A percentile compares a stretch with the other conserved stretches of the same genome.
Conservation (phyloP, 2,329 filamentous ascomycete species). For the Beauveria pseudobassiana region DNA sequence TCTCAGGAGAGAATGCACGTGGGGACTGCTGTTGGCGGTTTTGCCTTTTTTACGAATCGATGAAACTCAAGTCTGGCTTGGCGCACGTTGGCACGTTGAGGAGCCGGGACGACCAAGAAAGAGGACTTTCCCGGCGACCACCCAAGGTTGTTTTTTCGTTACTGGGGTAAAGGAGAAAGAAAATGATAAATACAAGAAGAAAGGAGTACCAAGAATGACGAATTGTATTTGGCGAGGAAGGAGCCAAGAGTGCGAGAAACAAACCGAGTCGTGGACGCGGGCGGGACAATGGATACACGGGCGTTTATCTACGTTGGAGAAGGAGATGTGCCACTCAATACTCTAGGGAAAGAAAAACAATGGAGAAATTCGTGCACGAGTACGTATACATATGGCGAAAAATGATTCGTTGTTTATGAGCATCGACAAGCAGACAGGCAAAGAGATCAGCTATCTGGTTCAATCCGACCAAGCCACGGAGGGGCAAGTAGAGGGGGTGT, state of each 20-base stretch:
- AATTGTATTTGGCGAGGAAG: neutral
- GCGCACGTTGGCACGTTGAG: neutral
- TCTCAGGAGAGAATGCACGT: neutral
- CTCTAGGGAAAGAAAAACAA: neutral
- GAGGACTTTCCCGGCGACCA: neutral
- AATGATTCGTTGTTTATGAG: neutral
- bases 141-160: neutral
- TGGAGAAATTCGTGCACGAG: neutral
- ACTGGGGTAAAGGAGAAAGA: neutral
- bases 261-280: neutral
- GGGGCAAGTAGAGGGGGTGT: neutral
- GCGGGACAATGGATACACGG: neutral
- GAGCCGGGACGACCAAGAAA: neutral
- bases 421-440: neutral
- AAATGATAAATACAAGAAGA: neutral
- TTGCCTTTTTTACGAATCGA: neutral
- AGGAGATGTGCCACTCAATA: too few species aligned
- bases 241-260: neutral
- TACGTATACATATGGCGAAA: neutral
- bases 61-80: neutral
- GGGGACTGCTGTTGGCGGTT: neutral
- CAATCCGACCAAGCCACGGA: neutral
- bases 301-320: neutral
- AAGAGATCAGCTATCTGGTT: neutral
- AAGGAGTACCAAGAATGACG: neutral